A percentile compares a stretch with the other conserved stretches of the same genome.
phyloP scores from a whole-genome alignment of 257 asterid genomes.

The Nicotiana otophora region DNA sequence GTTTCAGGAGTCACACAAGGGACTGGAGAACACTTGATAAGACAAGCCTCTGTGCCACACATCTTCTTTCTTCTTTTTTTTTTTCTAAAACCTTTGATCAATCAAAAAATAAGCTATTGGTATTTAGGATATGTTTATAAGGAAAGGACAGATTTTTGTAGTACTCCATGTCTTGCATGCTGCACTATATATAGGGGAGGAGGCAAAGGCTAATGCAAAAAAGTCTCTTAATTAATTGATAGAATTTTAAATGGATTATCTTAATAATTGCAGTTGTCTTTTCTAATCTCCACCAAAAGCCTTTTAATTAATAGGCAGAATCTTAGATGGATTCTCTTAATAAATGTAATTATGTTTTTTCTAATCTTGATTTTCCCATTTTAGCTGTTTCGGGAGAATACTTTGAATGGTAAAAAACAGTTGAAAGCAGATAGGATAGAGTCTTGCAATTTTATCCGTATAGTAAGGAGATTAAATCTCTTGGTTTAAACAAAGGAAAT shows the following conservation, averaged over 20 bases:
- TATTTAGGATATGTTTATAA: background rate
- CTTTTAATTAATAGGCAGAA: background rate
- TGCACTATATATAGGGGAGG: background rate
- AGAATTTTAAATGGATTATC: background rate
- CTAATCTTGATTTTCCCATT: background rate
- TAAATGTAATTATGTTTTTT: background rate
- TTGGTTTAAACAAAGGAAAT: background rate
- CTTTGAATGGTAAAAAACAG: background rate
- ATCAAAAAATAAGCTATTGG: background rate
- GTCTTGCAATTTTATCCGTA: background rate
- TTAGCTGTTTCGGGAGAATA: background rate
- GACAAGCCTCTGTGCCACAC: conserved; percentile 34
- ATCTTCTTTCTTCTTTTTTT: conserved; percentile 13
- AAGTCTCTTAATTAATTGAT: background rate
- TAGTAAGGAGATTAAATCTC: background rate
- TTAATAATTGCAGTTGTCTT: background rate
- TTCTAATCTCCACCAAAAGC: background rate
- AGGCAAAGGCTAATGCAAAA: background rate
- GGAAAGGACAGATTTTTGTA: background rate
- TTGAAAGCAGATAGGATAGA: background rate
- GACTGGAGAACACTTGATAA: conserved; percentile 17
- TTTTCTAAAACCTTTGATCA: background rate
- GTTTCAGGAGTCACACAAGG: conserved; percentile 10
- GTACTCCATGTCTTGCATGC: background rate
- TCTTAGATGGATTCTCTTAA: background rate